phyloP scores from a whole-genome alignment of 1,284 basidiomycete genomes.

The Rhizoctonia solani region DNA sequence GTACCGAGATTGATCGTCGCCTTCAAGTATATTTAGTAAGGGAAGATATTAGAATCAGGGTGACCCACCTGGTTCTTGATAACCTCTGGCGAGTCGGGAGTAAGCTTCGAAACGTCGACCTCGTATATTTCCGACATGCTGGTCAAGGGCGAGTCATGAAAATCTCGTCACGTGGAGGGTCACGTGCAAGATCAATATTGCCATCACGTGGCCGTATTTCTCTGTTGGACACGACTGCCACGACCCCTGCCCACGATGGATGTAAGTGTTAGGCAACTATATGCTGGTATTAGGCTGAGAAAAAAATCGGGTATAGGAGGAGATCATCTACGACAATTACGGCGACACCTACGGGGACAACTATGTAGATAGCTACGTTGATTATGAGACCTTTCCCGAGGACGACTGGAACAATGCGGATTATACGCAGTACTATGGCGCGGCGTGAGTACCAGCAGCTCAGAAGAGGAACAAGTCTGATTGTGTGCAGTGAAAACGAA shows the following conservation, averaged over 20 bases:
- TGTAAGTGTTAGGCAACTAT: not conserved
- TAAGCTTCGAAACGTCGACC: conserved; percentile 79
- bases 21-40: conserved; percentile 48
- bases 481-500: conserved; percentile 10
- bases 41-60: conserved; percentile 35
- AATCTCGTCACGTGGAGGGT: conserved; percentile 7
- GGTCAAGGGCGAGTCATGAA: conserved; percentile 26
- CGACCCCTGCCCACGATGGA: not conserved
- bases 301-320: not conserved
- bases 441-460: not conserved
- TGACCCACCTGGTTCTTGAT: conserved; percentile 92
- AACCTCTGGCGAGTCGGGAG: conserved; percentile 92
- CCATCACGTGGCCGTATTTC: conserved; percentile 6
- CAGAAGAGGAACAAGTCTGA: not conserved
- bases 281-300: not conserved
- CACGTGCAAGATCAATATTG: not conserved
- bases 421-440: conserved; percentile 22
- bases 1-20: conserved; percentile 89
- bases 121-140: conserved; percentile 45
- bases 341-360: not conserved
- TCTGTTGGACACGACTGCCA: conserved; percentile 29
- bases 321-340: conserved; percentile 2
- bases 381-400: conserved; percentile 1
- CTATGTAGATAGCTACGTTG: not conserved
- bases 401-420: conserved; percentile 13